A percentile compares a stretch with the other conserved stretches of the same genome.
These are phyloP conservation scores for Wickerhamomyces queroliae DNA, from an alignment of 805 yeast species.

Conservation along the genomic window DNA sequence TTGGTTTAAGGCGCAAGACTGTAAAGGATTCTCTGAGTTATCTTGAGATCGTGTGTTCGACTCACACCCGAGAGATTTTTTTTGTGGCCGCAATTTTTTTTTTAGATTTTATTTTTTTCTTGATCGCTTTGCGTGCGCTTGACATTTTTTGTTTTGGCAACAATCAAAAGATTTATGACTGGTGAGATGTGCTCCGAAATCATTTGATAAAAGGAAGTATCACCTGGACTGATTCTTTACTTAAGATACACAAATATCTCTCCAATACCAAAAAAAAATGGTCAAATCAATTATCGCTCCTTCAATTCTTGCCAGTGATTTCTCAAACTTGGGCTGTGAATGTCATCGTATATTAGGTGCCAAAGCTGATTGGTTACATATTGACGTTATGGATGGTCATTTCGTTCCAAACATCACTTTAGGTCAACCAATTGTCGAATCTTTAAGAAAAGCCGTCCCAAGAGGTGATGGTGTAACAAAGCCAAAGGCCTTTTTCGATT, in stretches of 20 bases:
- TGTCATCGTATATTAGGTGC: constrained; percentile 74
- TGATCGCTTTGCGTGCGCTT: too few relatives aligned
- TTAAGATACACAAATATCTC: background rate
- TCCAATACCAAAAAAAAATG: constrained; percentile 32
- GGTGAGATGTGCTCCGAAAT: background rate
- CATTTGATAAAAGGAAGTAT: too few relatives aligned
- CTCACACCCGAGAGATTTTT: constrained; percentile 42
- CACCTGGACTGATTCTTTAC: background rate
- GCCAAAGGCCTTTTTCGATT: constrained; percentile 66
- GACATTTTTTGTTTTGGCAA: background rate
- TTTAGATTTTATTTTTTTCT: too few relatives aligned
- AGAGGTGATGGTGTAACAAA: constrained; percentile 42
- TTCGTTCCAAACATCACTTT: constrained; percentile 95
- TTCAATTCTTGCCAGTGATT: constrained; percentile 88
- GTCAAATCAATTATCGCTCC: constrained; percentile 88
- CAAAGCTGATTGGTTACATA: constrained; percentile 95
- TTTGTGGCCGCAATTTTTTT: constrained; percentile 9
- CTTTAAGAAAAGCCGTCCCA: constrained; percentile 75
- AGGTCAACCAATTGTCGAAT: constrained; percentile 85
- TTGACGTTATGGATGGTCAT: constrained; percentile 98
- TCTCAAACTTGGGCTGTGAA: constrained; percentile 82
- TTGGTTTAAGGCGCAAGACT: constrained; percentile 42
- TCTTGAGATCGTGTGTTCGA: constrained; percentile 47
- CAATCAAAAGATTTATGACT: background rate
- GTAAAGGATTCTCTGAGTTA: constrained; percentile 30